Evolutionary conservation across 2,329 filamentous ascomycete genomes (phyloP), one percentile per base, ranked within the genome.

Genomic region (Simplicillium sp.): DNA sequence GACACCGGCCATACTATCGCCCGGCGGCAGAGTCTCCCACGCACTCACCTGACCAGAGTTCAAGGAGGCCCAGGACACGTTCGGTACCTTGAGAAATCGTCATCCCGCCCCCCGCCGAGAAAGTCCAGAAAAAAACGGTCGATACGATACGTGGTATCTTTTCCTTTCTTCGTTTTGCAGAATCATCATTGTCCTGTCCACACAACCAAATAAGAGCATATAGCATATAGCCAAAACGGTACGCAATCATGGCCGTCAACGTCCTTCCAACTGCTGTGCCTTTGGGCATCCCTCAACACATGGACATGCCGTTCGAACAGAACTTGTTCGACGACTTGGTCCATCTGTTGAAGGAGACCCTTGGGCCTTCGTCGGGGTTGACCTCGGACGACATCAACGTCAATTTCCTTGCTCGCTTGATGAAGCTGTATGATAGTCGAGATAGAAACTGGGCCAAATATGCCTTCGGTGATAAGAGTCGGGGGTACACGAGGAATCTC

Each of bases 401-500:
- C 42, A 67, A 75, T 40, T 72, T 84, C 51, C 71, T 96, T 40
- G 79, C 77, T 43, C 64, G 67, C 18, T 61, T 90, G 47, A 94
- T 96, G 87, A 64, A 77, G 43, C 65, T 73, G 20, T 95, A 96
- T 61, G 59, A 71, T 38, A 87, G 84, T 36, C 65, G 77, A 32
- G 70, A 81, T 42, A 60, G 67, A 18, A 81, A 89, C 41, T 96
- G 89, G 89, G 57, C 65, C 40, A 71, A 69, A 46, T 95, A 86
- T 62, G 85, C 84, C 20, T 74, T 90, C 51, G 73, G 73, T n/a
- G 83, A 94, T 53, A 51, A 65, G 14, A 79, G 70, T 47, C 71
- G 80, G 52, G 74, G 75, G 2, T 96, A 95, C 60, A 95, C 89
- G 11, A 70, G 89, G 41, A 95, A 95, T 56, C 73, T 95, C 4